phyloP scores from a whole-genome alignment of 441 rosid species.

The Populus tomentosa region DNA sequence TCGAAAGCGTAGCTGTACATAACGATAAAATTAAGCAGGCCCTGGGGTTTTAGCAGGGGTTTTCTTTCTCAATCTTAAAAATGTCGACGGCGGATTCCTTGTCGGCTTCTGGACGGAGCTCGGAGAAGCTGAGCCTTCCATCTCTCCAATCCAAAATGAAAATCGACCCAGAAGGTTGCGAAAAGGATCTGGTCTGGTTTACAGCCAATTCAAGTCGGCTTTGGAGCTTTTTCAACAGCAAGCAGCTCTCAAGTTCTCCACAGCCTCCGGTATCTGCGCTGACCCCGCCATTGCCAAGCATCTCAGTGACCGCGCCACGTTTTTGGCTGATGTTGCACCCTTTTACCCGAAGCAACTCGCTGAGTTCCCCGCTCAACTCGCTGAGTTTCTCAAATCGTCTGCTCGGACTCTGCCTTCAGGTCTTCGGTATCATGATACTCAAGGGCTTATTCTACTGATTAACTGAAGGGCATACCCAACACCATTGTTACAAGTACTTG shows the following conservation, averaged over 20 bases:
- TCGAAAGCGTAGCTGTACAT: neutral
- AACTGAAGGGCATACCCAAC: constrained; percentile 59
- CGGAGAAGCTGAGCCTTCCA: constrained; percentile 70
- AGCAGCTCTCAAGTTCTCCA: constrained; percentile 65
- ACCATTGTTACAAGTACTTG: constrained; percentile 44
- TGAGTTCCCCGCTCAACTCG: constrained; percentile 47
- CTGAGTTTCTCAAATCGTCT: constrained; percentile 58
- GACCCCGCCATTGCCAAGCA: constrained; percentile 72
- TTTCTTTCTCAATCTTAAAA: neutral
- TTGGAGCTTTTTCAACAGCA: constrained; percentile 79
- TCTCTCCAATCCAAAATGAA: constrained; percentile 82
- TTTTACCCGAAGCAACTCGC: constrained; percentile 68
- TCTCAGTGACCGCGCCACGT: constrained; percentile 71
- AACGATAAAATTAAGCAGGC: neutral
- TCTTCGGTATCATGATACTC: constrained; percentile 60
- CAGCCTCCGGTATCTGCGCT: too few species aligned
- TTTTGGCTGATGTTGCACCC: constrained; percentile 73
- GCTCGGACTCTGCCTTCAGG: constrained; percentile 68
- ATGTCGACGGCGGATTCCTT: constrained; percentile 42
- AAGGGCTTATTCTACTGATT: constrained; percentile 67
- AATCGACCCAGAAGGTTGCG: constrained; percentile 80
- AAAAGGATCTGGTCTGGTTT: constrained; percentile 59
- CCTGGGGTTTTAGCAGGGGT: neutral
- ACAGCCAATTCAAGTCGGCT: constrained; percentile 74
- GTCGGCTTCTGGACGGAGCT: constrained; percentile 70